A percentile compares a stretch with the other conserved stretches of the same genome.
phyloP scores from a whole-genome alignment of 768 basidiomycete species.

The Leccinum disarticulatum region DNA sequence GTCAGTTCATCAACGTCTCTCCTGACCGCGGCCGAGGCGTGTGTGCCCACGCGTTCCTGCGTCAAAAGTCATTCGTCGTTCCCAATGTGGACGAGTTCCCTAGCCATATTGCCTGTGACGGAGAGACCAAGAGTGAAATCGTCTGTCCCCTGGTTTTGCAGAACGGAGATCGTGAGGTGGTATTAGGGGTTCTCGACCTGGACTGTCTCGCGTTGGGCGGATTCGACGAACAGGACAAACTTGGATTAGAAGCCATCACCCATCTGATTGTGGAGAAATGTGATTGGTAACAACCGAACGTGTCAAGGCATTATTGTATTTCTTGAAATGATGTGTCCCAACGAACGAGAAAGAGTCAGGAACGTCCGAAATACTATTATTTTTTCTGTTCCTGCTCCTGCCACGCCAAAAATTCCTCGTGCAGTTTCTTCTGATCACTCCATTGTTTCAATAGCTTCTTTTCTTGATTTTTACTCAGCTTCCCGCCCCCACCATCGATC shows the following conservation, averaged over 20 bases:
- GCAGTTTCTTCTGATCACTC: slow-evolving; percentile 71
- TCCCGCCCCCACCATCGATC: slow-evolving; percentile 81
- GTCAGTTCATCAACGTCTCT: slow-evolving; percentile 71
- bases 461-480: slow-evolving; percentile 73
- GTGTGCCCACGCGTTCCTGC: slow-evolving; percentile 76
- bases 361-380: background rate
- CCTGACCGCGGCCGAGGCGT: slow-evolving; percentile 67
- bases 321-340: background rate
- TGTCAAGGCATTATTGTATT: slow-evolving; percentile 12
- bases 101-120: slow-evolving; percentile 95
- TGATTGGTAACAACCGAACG: slow-evolving; percentile 51
- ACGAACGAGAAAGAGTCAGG: background rate
- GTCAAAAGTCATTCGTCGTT: slow-evolving; percentile 61
- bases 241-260: slow-evolving; percentile 75
- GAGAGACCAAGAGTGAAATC: slow-evolving; percentile 86
- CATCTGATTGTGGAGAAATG: slow-evolving; percentile 59
- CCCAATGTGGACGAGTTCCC: slow-evolving; percentile 77
- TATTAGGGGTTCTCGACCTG: slow-evolving; percentile 74
- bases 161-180: slow-evolving; percentile 31
- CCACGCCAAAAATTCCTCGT: slow-evolving; percentile 72
- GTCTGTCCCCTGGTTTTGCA: slow-evolving; percentile 70
- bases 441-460: slow-evolving; percentile 82
- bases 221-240: slow-evolving; percentile 75
- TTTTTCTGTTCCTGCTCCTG: slow-evolving; percentile 29
- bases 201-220: slow-evolving; percentile 74